Evolutionary conservation across 2,329 filamentous ascomycete species (phyloP).

Genomic region (Stachybotrys chlorohalonatus): DNA sequence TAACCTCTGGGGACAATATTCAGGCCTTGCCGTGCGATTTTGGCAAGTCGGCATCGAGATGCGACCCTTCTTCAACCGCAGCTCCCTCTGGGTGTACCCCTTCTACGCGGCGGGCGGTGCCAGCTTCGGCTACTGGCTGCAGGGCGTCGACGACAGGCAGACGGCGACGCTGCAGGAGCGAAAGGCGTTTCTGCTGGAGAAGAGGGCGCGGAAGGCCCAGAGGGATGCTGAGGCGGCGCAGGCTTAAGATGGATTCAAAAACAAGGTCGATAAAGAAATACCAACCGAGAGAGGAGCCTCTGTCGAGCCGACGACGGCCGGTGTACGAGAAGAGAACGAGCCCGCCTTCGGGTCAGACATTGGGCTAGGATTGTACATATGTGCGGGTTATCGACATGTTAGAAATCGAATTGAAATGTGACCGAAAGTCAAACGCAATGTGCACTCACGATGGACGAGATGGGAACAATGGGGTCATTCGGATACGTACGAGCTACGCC

Average conservation of each 20-base stretch:
- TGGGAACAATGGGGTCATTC: neutral
- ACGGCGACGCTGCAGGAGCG: conserved; percentile 67
- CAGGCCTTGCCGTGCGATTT: conserved; percentile 83
- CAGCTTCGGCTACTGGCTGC: conserved; percentile 94
- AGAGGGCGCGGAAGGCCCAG: conserved; percentile 61
- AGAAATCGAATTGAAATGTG: neutral
- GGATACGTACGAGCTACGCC: too few species aligned
- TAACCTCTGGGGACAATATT: neutral
- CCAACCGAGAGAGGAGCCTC: neutral
- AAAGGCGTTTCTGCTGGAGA: conserved; percentile 75
- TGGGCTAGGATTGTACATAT: conserved; percentile 3
- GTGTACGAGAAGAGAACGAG: neutral
- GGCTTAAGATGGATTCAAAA: conserved; percentile 7
- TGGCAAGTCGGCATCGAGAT: conserved; percentile 99
- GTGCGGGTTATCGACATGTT: neutral
- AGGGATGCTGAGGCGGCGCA: conserved; percentile 21
- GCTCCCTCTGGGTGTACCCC: conserved; percentile 85
- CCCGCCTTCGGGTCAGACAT: neutral
- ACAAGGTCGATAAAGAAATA: neutral
- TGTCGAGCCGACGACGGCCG: neutral
- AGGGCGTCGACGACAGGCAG: conserved; percentile 81
- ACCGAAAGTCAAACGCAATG: neutral
- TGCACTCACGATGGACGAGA: neutral
- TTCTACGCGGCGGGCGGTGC: conserved; percentile 77
- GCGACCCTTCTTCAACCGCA: conserved; percentile 82